A percentile compares a stretch with the other conserved stretches of the same genome.
These are phyloP conservation scores for Penstemon eatonii DNA, from an alignment of 257 asterid genomes.

Conservation along the genomic window DNA sequence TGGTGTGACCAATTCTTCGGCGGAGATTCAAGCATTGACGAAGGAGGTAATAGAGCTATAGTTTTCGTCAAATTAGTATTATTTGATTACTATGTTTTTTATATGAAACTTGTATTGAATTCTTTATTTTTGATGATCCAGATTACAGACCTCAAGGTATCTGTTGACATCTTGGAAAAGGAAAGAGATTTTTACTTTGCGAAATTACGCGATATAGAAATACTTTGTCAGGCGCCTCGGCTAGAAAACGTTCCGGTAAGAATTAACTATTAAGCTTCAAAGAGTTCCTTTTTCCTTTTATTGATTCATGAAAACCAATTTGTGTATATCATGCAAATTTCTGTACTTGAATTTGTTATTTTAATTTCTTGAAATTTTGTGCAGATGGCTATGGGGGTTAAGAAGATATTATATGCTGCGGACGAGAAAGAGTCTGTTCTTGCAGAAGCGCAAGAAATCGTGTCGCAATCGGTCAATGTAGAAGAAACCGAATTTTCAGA, in stretches of 20 bases:
- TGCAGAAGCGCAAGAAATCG: constrained; percentile 74
- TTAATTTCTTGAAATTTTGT: constrained; percentile 11
- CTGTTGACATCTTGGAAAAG: constrained; percentile 77
- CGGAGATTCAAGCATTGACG: constrained; percentile 53
- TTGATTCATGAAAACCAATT: not conserved
- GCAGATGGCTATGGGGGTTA: constrained; percentile 71
- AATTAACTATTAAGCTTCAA: not conserved
- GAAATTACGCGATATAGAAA: constrained; percentile 77
- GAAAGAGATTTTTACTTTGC: constrained; percentile 93
- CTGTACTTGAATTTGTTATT: not conserved
- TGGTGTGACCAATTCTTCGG: constrained; percentile 38
- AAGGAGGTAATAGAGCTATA: constrained; percentile 56
- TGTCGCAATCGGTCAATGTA: constrained; percentile 33
- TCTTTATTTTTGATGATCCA: constrained; percentile 32
- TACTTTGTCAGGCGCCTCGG: constrained; percentile 74
- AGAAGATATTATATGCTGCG: constrained; percentile 73
- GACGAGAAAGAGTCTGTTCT: constrained; percentile 73
- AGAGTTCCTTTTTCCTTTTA: not conserved
- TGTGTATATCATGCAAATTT: not conserved
- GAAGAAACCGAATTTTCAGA: constrained; percentile 36
- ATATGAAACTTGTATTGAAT: not conserved
- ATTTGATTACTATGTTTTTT: not conserved
- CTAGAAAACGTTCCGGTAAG: constrained; percentile 62
- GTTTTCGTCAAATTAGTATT: not conserved
- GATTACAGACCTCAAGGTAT: constrained; percentile 71